Percentiles rank a stretch among this genome's conserved stretches.
Evolutionary conservation across 2,329 filamentous ascomycete species (phyloP).

Genomic region (Pleomassaria siparia): DNA sequence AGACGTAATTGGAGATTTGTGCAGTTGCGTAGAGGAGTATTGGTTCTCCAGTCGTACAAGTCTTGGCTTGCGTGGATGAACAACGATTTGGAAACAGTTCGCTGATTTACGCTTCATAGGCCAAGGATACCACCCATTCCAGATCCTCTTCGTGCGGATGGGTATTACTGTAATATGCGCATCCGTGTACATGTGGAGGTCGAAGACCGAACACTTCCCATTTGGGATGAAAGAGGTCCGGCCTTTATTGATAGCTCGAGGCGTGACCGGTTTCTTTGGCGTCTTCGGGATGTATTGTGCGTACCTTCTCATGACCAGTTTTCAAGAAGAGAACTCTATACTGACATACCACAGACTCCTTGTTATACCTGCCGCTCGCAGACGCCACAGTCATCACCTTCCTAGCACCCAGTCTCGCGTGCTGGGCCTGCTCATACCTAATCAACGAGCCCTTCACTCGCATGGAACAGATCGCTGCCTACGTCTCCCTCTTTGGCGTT

Average conservation of each 20-base stretch:
- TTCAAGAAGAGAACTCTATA: constrained; percentile 27
- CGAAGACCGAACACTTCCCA: constrained; percentile 67
- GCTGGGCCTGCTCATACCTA: constrained; percentile 76
- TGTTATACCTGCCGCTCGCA: constrained; percentile 78
- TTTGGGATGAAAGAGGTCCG: constrained; percentile 69
- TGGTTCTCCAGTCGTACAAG: too few relatives aligned
- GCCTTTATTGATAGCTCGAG: constrained; percentile 67
- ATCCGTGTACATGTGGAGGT: constrained; percentile 72
- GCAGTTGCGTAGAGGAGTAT: too few relatives aligned
- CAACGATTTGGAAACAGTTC: not conserved
- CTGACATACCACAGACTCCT: constrained; percentile 51
- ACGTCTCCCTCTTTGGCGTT: constrained; percentile 77
- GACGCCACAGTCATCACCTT: constrained; percentile 92
- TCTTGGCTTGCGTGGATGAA: too few relatives aligned
- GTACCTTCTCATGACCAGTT: constrained; percentile 15
- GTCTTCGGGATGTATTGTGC: constrained; percentile 73
- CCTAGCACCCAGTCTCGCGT: constrained; percentile 74
- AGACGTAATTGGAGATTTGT: too few relatives aligned
- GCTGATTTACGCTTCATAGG: not conserved
- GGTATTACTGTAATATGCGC: constrained; percentile 68
- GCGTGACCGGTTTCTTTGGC: constrained; percentile 72
- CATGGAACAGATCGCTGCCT: constrained; percentile 72
- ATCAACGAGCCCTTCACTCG: constrained; percentile 76
- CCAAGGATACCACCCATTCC: constrained; percentile 4
- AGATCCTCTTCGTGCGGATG: constrained; percentile 80